phyloP scores from a whole-genome alignment of 352 stramenopile species.

The Blastocystis hominis region DNA sequence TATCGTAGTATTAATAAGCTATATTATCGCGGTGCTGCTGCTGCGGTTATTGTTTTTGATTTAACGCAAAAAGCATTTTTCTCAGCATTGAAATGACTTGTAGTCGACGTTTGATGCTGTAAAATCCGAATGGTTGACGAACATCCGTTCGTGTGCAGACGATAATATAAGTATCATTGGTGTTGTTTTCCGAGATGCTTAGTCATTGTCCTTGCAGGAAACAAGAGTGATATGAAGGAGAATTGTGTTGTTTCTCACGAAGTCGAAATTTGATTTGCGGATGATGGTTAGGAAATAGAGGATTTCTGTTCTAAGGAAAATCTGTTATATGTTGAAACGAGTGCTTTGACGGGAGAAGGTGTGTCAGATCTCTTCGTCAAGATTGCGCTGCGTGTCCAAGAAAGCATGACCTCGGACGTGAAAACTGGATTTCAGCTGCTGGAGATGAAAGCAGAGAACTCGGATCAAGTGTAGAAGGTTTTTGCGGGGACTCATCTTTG shows the following conservation, averaged over 20 bases:
- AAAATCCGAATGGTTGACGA: conserved; percentile 48
- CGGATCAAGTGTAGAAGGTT: conserved; percentile 2
- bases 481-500: neutral
- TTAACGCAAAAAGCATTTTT: conserved; percentile 6
- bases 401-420: conserved; percentile 3
- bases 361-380: conserved; percentile 20
- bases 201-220: conserved; percentile 53
- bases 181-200: neutral
- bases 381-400: conserved; percentile 21
- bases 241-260: conserved; percentile 4
- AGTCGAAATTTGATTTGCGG: neutral
- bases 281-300: conserved; percentile 10
- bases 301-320: conserved; percentile 35
- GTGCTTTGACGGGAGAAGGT: conserved; percentile 10
- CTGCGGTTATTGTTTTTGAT: conserved; percentile 55
- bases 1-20: conserved; percentile 54
- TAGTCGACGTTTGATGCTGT: conserved; percentile 54
- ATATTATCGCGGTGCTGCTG: conserved; percentile 50
- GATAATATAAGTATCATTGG: conserved; percentile 7
- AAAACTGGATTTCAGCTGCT: conserved; percentile 36
- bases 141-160: conserved; percentile 34
- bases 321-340: conserved; percentile 38
- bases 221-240: conserved; percentile 49
- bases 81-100: neutral
- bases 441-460: conserved; percentile 25